Percentiles rank a stretch among this genome's conserved stretches.
Conservation (phyloP, 2,329 filamentous ascomycete species). For the Beauveria scarabaeidicola region DNA sequence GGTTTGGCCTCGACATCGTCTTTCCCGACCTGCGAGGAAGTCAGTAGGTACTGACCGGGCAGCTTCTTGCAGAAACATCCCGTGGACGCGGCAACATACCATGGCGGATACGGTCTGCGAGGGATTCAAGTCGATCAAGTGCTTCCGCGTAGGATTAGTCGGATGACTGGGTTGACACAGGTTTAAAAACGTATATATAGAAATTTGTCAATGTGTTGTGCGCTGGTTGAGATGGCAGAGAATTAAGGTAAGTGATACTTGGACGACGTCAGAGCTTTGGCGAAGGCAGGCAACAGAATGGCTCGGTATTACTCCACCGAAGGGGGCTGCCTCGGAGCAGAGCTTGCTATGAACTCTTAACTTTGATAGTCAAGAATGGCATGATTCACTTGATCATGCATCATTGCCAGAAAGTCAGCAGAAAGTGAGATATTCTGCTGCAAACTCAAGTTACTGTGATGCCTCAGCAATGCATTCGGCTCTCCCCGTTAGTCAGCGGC, state of each 20-base stretch:
- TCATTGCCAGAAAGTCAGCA: neutral
- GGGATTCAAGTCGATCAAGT: too few relatives aligned
- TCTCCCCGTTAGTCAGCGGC: constrained; percentile 3
- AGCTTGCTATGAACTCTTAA: neutral
- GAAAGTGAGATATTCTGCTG: neutral
- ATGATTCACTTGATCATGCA: neutral
- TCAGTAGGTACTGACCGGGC: neutral
- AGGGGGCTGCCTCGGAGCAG: neutral
- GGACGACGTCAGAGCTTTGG: neutral
- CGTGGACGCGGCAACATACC: neutral
- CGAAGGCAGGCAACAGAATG: neutral
- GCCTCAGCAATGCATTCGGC: neutral
- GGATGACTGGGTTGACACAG: too few relatives aligned
- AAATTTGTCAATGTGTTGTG: neutral
- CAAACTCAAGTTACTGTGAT: neutral
- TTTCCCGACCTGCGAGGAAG: constrained; percentile 36
- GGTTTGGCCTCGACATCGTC: constrained; percentile 66
- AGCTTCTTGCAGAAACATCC: neutral
- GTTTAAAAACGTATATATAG: too few relatives aligned
- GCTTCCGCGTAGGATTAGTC: too few relatives aligned
- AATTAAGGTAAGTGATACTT: neutral
- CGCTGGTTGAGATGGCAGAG: neutral
- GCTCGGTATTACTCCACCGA: neutral
- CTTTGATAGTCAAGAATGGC: neutral
- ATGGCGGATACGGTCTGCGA: neutral